Evolutionary conservation across 306 rosid species (phyloP), one percentile per base, ranked within the genome.

Genomic region (Gastrolobium villosum): DNA sequence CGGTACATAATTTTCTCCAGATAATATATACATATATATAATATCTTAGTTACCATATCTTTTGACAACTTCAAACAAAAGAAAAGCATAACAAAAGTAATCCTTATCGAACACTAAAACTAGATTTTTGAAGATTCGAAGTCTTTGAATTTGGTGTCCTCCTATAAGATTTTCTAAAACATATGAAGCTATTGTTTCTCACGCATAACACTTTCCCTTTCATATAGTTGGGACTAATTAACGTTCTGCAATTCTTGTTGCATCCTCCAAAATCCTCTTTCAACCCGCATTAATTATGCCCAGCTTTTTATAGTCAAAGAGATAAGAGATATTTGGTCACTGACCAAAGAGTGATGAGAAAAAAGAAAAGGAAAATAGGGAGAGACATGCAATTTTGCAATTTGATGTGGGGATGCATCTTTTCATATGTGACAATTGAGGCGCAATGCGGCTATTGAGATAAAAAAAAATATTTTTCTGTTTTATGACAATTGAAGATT

Each of bases 331-430:
- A 52, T 43, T 43, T 65, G 50, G 81, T 36, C 64, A 60, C 46
- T 20, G 26, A 20, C 76, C 80, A 65, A 72, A 3, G 31, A 49
- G 37, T 40, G 37, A 35, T 48, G 66, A 31, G 5, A 7, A 40
- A 13, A 52, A 10, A 11, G n/a, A 20, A 41, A 56, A 69, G 50
- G 5, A n/a, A 14, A 37, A 46, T 61, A 35, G 74, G 57, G 43
- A 48, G 54, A 35, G 70, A 64, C 49, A 31, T 53, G 76, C 70
- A 76, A 76, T 57, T 65, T 45, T 82, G 85, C 49, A 48, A 82
- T 72, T 32, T 75, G 66, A 37, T 79, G 57, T 35, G 77, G 64
- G 43, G 59, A 34, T 44, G 35, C n/a, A 69, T 34, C 62, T 35
- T 68, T 46, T 68, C 59, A 32, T 13, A 32, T n/a, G n/a, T n/a